A percentile compares a stretch with the other conserved stretches of the same genome.
phyloP scores from a whole-genome alignment of 768 basidiomycete species.

The Mycena vulgaris region DNA sequence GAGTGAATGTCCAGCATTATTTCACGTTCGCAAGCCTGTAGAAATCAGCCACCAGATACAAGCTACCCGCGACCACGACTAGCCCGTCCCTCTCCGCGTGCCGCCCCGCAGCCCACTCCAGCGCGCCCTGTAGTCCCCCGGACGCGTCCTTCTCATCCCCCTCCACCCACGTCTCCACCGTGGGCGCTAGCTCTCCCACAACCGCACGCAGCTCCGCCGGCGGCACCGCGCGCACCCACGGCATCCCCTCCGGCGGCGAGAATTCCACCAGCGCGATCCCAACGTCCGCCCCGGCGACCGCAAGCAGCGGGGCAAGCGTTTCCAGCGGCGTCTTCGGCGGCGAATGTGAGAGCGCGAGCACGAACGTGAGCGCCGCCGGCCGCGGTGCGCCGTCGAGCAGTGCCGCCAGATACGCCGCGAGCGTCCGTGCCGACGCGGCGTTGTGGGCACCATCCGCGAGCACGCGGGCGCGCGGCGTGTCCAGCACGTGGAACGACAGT shows the following conservation, averaged over 20 bases:
- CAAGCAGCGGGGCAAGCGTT: conserved; percentile 79
- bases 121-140: conserved; percentile 50
- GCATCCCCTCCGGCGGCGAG: conserved; percentile 90
- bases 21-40: conserved; percentile 65
- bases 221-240: conserved; percentile 86
- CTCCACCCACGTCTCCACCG: conserved; percentile 63
- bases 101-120: conserved; percentile 69
- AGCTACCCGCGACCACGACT: conserved; percentile 88
- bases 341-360: conserved; percentile 89
- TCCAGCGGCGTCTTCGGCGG: conserved; percentile 86
- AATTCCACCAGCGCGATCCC: conserved; percentile 74
- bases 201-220: conserved; percentile 64
- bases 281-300: conserved; percentile 54
- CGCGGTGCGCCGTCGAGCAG: conserved; percentile 25
- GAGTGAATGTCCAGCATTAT: no score
- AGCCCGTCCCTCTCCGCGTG: conserved; percentile 56
- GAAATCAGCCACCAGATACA: conserved; percentile 96
- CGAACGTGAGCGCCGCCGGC: conserved; percentile 69
- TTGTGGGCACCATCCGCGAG: conserved; percentile 98
- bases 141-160: conserved; percentile 51
- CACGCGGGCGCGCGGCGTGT: conserved; percentile 53
- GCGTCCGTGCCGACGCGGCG: conserved; percentile 76
- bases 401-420: conserved; percentile 76
- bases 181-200: conserved; percentile 60
- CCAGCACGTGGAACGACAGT: conserved; percentile 75